These are phyloP conservation scores for Corinectria fuckeliana DNA, from an alignment of 2,329 filamentous ascomycete genomes.

Conservation along the genomic window DNA sequence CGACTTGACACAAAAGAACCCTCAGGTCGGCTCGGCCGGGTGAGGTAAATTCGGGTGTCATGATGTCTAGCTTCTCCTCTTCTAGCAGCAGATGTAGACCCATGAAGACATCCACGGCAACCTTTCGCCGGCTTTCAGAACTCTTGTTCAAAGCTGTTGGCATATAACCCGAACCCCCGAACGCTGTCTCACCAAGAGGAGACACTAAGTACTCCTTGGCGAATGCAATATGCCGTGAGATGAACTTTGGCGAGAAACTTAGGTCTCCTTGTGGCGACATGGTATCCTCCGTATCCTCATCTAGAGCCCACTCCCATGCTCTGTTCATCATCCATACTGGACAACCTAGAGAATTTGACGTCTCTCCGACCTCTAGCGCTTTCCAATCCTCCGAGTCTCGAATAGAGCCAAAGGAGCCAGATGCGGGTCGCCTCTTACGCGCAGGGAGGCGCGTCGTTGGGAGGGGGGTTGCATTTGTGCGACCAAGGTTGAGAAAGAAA, in stretches of 20 bases:
- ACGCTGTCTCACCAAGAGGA: slow-evolving; percentile 60
- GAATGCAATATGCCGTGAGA: slow-evolving; percentile 60
- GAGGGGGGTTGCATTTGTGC: slow-evolving; percentile 37
- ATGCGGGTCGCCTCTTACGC: slow-evolving; percentile 42
- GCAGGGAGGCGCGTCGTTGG: slow-evolving; percentile 38
- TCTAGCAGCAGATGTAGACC: slow-evolving; percentile 87
- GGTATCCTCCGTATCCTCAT: slow-evolving; percentile 53
- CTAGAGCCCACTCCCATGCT: slow-evolving; percentile 76
- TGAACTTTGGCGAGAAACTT: slow-evolving; percentile 46
- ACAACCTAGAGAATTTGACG: slow-evolving; percentile 55
- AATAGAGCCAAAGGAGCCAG: slow-evolving; percentile 46
- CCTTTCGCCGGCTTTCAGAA: slow-evolving; percentile 63
- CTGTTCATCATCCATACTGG: slow-evolving; percentile 66
- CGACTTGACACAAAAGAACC: slow-evolving; percentile 81
- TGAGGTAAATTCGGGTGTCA: slow-evolving; percentile 52
- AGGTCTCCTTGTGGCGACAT: slow-evolving; percentile 37
- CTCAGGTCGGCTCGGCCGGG: slow-evolving; percentile 61
- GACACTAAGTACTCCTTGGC: slow-evolving; percentile 71
- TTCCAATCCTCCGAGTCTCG: slow-evolving; percentile 54
- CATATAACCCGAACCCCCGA: slow-evolving; percentile 65
- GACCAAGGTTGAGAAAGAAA: slow-evolving; percentile 66
- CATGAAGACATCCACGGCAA: slow-evolving; percentile 72
- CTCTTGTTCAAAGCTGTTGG: slow-evolving; percentile 64
- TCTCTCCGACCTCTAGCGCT: slow-evolving; percentile 53
- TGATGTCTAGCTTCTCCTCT: slow-evolving; percentile 81